Conservation (phyloP, 129 eudicot genomes). For the Arctium minus region DNA sequence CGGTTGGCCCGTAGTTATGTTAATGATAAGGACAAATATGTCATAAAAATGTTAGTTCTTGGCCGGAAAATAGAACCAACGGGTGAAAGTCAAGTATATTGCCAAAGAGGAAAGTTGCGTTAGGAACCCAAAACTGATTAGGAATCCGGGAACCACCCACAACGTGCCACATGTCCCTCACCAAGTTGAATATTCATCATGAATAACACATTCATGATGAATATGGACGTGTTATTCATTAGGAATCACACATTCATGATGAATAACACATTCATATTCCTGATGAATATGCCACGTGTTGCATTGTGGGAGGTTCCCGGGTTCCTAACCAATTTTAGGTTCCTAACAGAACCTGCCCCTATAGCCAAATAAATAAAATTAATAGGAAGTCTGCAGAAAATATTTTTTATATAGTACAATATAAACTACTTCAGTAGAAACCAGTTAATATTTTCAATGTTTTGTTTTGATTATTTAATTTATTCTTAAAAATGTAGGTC, state of each 20-base stretch:
- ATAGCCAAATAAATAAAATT: neutral
- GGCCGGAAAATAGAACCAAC: neutral
- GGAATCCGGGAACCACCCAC: neutral
- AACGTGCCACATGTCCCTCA: neutral
- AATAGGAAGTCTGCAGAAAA: neutral
- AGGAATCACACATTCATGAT: neutral
- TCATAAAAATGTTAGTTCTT: neutral
- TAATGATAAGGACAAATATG: neutral
- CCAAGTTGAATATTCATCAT: neutral
- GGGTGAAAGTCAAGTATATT: neutral
- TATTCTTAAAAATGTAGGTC: slow-evolving; percentile 35
- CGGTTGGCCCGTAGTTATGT: neutral
- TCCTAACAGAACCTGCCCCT: neutral
- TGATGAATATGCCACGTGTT: too few species aligned
- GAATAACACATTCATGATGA: neutral
- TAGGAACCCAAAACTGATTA: neutral
- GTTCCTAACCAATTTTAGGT: too few species aligned
- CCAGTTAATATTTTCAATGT: neutral
- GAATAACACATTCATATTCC: too few species aligned
- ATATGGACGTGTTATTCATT: neutral
- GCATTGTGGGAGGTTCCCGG: too few species aligned
- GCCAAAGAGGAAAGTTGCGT: neutral
- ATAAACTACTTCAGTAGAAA: neutral
- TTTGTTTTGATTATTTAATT: neutral
- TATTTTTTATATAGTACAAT: neutral